Base-by-base conservation (phyloP, 306 rosid species). In the Pterocarpus santalinus region DNA sequence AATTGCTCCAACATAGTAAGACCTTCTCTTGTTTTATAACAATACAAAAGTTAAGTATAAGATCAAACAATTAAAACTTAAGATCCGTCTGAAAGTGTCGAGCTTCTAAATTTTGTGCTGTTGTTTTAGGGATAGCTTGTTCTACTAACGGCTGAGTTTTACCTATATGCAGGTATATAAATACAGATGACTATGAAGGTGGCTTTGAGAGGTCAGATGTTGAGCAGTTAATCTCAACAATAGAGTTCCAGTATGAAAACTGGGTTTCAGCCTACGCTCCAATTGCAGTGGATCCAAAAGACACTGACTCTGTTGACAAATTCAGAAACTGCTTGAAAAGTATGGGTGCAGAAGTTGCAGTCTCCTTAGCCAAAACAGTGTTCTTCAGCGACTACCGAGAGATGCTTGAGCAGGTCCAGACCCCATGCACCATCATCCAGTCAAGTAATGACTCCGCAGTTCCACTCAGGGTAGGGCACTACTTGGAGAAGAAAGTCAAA, bases 351-450 rank as follows among this genome's bases (percentile, higher is more conserved):
- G 88, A 89, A 22, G 87, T 82, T 63, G 92, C 95, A 56, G 16
- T 87, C 1, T 76, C 90, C 17, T 14, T 90, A 9, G 97, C 91
- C 17, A 89, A 86, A 81, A 73, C 76, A 0, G 92, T 94, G 75
- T 94, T 94, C 84, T 46, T 34, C 30, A 57, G 88, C 22, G 98
- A 94, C 43, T 82, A 94, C 12, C 79, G 98, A 70, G 86, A 88
- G 1, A 5, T 79, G 49, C 90, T 94, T 5, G 89, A 87, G 43
- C 84, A 84, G 77, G 94, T 94, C 16, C 67, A 68, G 30, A 86
- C 85, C 41, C 97, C 97, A 22, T 88, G 94, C 90, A 89, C 92
- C 2, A 88, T 94, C 66, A 76, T 94, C 57, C 95, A 87, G 70
- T 82, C 90, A 34, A 69, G 74, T 65, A 63, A 39, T 41, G 98